Percentiles rank a stretch among this genome's conserved stretches.
Conservation (phyloP, 2,329 filamentous ascomycete species). For the Talaromyces rugulosus region DNA sequence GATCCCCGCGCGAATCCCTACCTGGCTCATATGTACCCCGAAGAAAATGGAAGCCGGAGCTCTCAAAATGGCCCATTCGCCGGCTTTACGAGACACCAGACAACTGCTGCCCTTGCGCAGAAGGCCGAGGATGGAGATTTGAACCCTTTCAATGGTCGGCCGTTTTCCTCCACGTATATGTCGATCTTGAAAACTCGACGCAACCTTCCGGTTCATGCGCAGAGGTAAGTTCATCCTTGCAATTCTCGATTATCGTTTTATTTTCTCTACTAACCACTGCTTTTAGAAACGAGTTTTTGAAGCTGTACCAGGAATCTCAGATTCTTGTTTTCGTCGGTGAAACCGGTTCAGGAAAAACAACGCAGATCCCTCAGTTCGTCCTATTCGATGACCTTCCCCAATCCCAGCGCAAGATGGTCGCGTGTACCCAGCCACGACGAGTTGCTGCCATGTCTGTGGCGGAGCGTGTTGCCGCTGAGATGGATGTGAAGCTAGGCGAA, state of each 20-base stretch:
- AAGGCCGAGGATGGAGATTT: conserved; percentile 72
- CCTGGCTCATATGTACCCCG: conserved; percentile 79
- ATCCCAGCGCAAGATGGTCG: conserved; percentile 78
- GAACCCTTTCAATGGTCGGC: conserved; percentile 79
- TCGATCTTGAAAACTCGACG: conserved; percentile 79
- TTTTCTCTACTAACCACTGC: conserved; percentile 6
- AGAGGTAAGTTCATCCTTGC: conserved; percentile 56
- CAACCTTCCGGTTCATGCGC: conserved; percentile 85
- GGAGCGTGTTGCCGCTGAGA: conserved; percentile 93
- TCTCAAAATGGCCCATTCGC: conserved; percentile 51
- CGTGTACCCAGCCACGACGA: conserved; percentile 95
- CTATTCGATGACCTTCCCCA: conserved; percentile 95
- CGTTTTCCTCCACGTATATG: conserved; percentile 81
- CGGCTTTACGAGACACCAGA: conserved; percentile 70
- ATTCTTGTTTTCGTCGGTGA: conserved; percentile 98
- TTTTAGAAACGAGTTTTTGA: conserved; percentile 78
- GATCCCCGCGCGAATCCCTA: conserved; percentile 73
- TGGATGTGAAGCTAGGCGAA: conserved; percentile 87
- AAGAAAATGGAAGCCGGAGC: conserved; percentile 35
- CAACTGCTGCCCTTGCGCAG: conserved; percentile 70
- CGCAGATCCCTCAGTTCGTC: conserved; percentile 97
- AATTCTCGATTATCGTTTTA: background rate
- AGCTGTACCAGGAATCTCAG: conserved; percentile 88
- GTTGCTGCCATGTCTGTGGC: conserved; percentile 98
- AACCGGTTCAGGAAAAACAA: conserved; percentile 98